Evolutionary conservation across 129 eudicot genomes (phyloP), one percentile per base, ranked within the genome.

Genomic region (Pittosporum tobira): DNA sequence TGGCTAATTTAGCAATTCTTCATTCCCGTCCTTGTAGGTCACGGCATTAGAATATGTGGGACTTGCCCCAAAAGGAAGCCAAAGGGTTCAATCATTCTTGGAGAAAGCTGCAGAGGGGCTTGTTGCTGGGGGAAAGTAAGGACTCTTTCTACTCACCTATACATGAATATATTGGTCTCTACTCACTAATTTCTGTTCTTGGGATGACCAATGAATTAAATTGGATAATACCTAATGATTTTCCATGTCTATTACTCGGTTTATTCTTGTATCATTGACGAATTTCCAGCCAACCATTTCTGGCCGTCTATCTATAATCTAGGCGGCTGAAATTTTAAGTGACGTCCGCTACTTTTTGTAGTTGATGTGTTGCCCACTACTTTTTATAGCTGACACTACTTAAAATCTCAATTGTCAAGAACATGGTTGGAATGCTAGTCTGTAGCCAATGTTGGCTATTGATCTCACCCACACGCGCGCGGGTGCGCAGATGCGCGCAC

Each of bases 61-160:
- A 55, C 70, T 91, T 72, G 99, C 99, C 4, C 99, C 96, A 3
- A 69, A 83, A 69, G 99, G 96, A 63, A 91, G 99, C 60, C 94
- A 80, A 75, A 79, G 94, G 81, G 99, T 91, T 68, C 90, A 83
- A 62, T 82, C 84, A 52, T 86, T 87, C 80, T 71, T 91, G 27
- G 96, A 87, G 76, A 81, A 91, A 75, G 96, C 96, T 71, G 96
- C 99, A 37, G 94, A 91, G 69, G 99, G 94, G 46, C 99, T 91
- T 49, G 90, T 91, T 69, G 90, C 75, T 45, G 99, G 99, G 57
- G 99, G 84, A 77, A 83, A 84, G 99, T 91, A 51, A 86, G 96
- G 60, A 65, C 56, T 45, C 40, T 10, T 3, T 46, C 24, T 34
- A 47, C 56, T 51, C 43, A 13, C 16, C 27, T 31, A 44, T 51